Base-by-base conservation (phyloP, 2,329 filamentous ascomycete species). In the Beauveria varroae region DNA sequence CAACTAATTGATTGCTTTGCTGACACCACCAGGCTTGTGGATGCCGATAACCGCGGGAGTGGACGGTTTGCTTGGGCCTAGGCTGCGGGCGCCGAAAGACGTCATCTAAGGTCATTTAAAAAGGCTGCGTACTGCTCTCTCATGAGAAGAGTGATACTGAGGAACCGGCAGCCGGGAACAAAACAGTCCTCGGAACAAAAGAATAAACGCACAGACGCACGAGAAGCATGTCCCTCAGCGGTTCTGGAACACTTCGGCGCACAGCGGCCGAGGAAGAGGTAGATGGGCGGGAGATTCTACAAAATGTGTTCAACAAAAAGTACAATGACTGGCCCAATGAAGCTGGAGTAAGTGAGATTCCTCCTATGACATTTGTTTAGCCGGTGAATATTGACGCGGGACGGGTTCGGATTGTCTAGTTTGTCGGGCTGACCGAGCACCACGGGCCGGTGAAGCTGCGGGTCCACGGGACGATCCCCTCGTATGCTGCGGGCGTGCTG, bases 401-500 rank as follows among this genome's bases (percentile, higher is more conserved):
- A 5, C 14, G 18, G 10, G 5, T 14, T 14, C 5, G 16, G 5
- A 5, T 6, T 18, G 20, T 34, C 5, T 26, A 88, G 84, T 89
- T 89, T 66, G 79, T 87, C 63, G 81, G 79, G 43, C 76, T 84
- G 58, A 81, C 81, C 22, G 85, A 89, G 67, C 79, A 87, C 64
- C 79, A 78, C 18, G 77, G 79, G 0, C 86, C 87, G 0, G 74
- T 90, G 7, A 78, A 85, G 62, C 78, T 91, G 18, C 65, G 68
- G 2, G 79, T 91, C 5, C 76, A 74, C 30, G 89, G 89, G 6
- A 71, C 70, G 0, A 89, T 91, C 52, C 89, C 89, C 2, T 55
- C 75, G 2, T 90, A 87, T 74, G 83, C 82, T 16, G 84, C 86
- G 14, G 89, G 88, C 3, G 78, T 80, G 1, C 77, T 92, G 1